Evolutionary conservation across 2,329 filamentous ascomycete species (phyloP).

Genomic region (Pseudopithomyces chartarum): DNA sequence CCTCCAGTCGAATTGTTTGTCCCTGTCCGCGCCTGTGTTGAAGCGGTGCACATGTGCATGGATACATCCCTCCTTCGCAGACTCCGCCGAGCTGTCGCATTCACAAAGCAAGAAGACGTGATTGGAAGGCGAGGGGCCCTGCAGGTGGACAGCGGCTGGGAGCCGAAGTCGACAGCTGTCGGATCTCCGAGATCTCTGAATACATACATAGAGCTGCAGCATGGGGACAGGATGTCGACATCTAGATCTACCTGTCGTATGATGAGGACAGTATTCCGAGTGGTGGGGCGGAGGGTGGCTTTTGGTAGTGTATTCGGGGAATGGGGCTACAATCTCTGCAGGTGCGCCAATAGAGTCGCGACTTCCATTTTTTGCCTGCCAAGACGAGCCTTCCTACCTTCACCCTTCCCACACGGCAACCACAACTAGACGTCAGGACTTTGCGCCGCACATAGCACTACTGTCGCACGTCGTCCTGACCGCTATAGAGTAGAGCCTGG

Average conservation of each 20-base stretch:
- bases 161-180: neutral
- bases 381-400: conserved; percentile 7
- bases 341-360: conserved; percentile 1
- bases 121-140: no score
- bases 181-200: neutral
- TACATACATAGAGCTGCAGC: conserved; percentile 6
- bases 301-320: neutral
- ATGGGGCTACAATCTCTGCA: conserved; percentile 1
- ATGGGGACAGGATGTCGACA: neutral
- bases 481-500: neutral
- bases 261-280: neutral
- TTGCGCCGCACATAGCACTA: neutral
- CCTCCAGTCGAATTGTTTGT: neutral
- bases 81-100: no score
- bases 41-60: neutral
- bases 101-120: no score
- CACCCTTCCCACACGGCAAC: neutral
- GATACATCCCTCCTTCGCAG: neutral
- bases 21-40: neutral
- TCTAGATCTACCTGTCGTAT: neutral
- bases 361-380: conserved; percentile 2
- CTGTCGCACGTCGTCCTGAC: neutral
- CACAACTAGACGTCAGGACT: neutral
- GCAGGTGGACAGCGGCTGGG: neutral
- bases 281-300: neutral